Evolutionary conservation across 306 rosid species (phyloP).

Genomic region (Calophaca sinica): DNA sequence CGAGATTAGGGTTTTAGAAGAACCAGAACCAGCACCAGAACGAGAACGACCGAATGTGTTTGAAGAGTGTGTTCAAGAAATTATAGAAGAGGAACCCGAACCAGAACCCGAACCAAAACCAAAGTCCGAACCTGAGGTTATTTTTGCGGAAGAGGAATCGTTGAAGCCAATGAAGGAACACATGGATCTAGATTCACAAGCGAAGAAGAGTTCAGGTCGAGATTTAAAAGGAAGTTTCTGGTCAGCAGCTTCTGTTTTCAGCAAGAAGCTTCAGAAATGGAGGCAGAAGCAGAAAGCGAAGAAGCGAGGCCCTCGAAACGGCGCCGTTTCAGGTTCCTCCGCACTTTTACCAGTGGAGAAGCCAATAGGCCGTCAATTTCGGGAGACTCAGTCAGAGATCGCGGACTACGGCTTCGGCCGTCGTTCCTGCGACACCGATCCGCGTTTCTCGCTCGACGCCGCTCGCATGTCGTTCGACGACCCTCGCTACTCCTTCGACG

Average conservation of each 20-base stretch:
- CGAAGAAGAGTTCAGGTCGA: conserved; percentile 74
- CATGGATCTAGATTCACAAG: conserved; percentile 87
- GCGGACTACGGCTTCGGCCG: conserved; percentile 98
- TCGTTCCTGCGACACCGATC: conserved; percentile 97
- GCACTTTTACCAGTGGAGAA: conserved; percentile 90
- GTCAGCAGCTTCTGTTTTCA: conserved; percentile 98
- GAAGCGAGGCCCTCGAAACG: conserved; percentile 78
- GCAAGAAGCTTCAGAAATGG: conserved; percentile 98
- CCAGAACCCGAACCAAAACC: not conserved
- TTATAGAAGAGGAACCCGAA: conserved; percentile 60
- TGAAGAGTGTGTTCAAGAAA: conserved; percentile 74
- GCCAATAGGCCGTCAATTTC: conserved; percentile 88
- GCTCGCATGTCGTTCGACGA: conserved; percentile 78
- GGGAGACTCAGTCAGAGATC: conserved; percentile 98
- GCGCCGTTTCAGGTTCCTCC: conserved; percentile 60
- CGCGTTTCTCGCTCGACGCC: conserved; percentile 88
- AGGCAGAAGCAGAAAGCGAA: conserved; percentile 95
- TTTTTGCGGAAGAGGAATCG: conserved; percentile 52
- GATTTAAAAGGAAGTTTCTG: conserved; percentile 96
- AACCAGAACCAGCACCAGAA: conserved; percentile 7
- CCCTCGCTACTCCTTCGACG: conserved; percentile 89
- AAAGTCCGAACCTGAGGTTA: conserved; percentile 7
- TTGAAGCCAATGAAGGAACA: conserved; percentile 88
- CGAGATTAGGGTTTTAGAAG: conserved; percentile 58
- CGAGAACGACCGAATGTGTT: conserved; percentile 43